Base-by-base conservation (phyloP, 345 rosid species). In the Acer campestre region DNA sequence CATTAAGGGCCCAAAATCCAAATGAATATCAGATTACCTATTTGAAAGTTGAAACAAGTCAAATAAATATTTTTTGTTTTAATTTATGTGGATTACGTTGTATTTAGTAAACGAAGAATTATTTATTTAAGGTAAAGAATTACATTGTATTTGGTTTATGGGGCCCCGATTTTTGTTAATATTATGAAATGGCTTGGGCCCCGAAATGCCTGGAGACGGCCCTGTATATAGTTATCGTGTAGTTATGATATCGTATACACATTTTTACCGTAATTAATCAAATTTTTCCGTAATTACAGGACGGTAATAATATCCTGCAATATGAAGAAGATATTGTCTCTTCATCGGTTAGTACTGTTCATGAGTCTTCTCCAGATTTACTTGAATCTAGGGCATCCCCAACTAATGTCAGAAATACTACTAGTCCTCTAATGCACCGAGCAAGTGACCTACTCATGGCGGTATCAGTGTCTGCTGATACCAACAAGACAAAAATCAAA, bases 391-490 rank as follows among this genome's bases (percentile, higher is more conserved):
- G 38, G 18, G 62, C 62, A n/a, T 56, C 85, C 18, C 64, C 74
- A 11, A 62, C 76, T 2, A 74, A 71, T 44, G 67, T 72, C n/a
- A 66, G 48, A 9, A 6, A 1, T 58, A 58, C 8, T 4, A 58
- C 22, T 2, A 16, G 22, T 22, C 62, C 27, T 55, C 9, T 40
- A 3, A 46, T 62, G 17, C 53, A 78, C 51, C 74, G 83, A 58
- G 84, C 84, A 12, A 78, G 81, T 17, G 88, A 85, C 51, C 81
- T 85, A 38, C 46, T 87, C 6, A 81, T 87, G 85, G 82, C 82
- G 14, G 84, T 87, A n/a, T 81, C 85, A 3, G 38, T 82, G 29
- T 46, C 71, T 3, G 76, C 84, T 13, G 85, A 83, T 14, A n/a
- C 14, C 17, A 73, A 80, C 74, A 83, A 64, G 77, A 51, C 1